Base-by-base conservation (phyloP, 805 yeast genomes). In the Cyberlindnera mrakii region DNA sequence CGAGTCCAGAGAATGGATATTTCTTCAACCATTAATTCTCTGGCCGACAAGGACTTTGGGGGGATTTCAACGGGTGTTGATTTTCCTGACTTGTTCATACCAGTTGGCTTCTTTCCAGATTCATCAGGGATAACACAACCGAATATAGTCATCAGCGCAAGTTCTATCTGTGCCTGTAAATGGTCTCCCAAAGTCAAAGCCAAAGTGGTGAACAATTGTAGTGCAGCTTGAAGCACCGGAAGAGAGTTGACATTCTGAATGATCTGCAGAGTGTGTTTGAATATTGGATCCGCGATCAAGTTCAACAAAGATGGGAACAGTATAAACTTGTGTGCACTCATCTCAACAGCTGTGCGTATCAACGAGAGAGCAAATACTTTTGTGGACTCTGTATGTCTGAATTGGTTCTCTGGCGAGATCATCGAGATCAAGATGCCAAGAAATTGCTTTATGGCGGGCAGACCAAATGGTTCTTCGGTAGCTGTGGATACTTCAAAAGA, bases 21-120 rank as follows among this genome's bases (percentile, higher is more conserved):
- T 11, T 90, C 80, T 63, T 93, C 99, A 34, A 90, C 75, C 51
- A 93, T 70, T 46, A 86, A 71, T 59, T 93, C 99, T 51, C 91
- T 83, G 1, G 81, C 65, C n/a, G 67, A 45, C 20, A 44, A 47
- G 1, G 55, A 41, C 36, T 59, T 60, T 10, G 44, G 53, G 16
- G 40, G 54, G 4, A 50, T 35, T 16, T 58, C 67, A 36, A 66
- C 49, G 1, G 72, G 67, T 11, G 66, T 62, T 6, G 59, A 58
- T 37, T 63, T 59, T 2, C 58, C 57, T 3, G 55, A 52, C 34
- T 52, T 50, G 45, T 42, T 30, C 29, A 27, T 17, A 32, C 19
- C 8, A 20, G 11, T 20, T 41, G 43, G 20, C 34, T 14, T 52
- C 49, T 39, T 51, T 6, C 49, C 10, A 20, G 50, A 45, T 19